Evolutionary conservation across 2,329 filamentous ascomycete species (phyloP), one percentile per base, ranked within the genome.

Genomic region (Mariannaea sp.): DNA sequence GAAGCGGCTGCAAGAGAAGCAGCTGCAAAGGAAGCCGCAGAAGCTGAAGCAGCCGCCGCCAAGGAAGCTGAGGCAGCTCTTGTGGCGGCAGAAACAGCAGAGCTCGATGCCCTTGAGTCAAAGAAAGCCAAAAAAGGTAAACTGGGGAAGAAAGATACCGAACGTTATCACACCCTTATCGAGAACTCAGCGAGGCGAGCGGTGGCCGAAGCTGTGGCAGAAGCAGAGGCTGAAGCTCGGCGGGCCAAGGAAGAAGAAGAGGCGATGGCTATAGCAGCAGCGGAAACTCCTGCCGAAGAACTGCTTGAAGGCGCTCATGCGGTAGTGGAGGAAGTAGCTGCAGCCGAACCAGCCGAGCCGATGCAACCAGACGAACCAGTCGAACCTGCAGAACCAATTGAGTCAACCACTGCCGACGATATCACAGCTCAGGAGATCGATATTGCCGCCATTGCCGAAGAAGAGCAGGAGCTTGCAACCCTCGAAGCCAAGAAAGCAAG

Each of bases 61-160:
- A 48, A 39, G 32, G 59, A 57, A 7, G 61, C 49, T 9, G 51
- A 52, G 27, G 46, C 47, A 24, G 38, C 44, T 10, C 47, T 53
- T 10, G 35, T 49, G 22, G 52, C 40, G 7, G 56, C 41, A 29
- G 52, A 54, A 27, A 49, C 32, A 14, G 49, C 55, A 46, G 63
- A 56, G 39, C 55, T 56, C 4, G 24, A 62, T 54, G 53, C 41
- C 5, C 40, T 54, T 8, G 51, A 54, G 24, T 32, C 45, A 3
- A 83, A 80, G 61, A 81, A 79, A 60, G 71, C 72, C 2, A 79
- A 77, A 59, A 83, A 78, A 64, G 68, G 70, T 46, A 80, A 72
- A 53, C 61, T 78, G 10, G 65, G 62, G 3, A 80, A 75, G 55
- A 77, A 72, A 50, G 77, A 78, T 33, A 68, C 78, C 39, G 76